Evolutionary conservation across 164 flowering plant genomes (phyloP), one percentile per base, ranked within the genome.

Genomic region (Stephania cephalantha): DNA sequence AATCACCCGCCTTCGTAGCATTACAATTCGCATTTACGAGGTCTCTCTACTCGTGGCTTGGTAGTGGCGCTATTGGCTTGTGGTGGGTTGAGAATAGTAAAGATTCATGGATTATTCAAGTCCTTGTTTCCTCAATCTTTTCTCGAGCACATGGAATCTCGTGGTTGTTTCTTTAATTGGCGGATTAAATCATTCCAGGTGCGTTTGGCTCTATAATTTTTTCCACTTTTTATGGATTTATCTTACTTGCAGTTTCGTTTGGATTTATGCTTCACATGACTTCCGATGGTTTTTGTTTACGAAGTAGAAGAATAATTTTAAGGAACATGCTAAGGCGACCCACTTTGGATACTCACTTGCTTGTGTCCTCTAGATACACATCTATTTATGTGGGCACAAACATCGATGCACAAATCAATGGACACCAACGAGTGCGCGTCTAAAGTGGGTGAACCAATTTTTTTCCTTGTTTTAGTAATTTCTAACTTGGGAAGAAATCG

Each of bases 151-250:
- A 79, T 94, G 45, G 94, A 90, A 81, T 85, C 91, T 8, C 93
- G 97, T 30, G 97, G 97, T 7, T 92, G 95, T 73, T 74, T 75
- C 20, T 88, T 94, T 70, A 90, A 86, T 25, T 94, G 98, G 98
- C 87, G 92, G 78, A 85, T 91, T 8, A 91, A 90, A 72, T 82
- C 80, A 10, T 83, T 84, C 75, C 90, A 86, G 94, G 97, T 89
- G 83, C 3, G 66, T 9, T 64, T 8, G 35, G 12, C 1, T n/a
- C 17, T 35, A 35, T 35, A 35, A 35, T 35, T 35, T 35, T 35
- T 63, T 63, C 7, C 7, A 7, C 12, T 10, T 50, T 50, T 50
- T 50, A 50, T 50, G 15, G 9, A 61, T n/a, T 25, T 5, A 18
- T 25, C 66, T 61, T 25, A 18, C 66, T 61, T 61, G 25, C 25